Evolutionary conservation across 768 basidiomycete species (phyloP).

Genomic region (Suillus ampliporus): DNA sequence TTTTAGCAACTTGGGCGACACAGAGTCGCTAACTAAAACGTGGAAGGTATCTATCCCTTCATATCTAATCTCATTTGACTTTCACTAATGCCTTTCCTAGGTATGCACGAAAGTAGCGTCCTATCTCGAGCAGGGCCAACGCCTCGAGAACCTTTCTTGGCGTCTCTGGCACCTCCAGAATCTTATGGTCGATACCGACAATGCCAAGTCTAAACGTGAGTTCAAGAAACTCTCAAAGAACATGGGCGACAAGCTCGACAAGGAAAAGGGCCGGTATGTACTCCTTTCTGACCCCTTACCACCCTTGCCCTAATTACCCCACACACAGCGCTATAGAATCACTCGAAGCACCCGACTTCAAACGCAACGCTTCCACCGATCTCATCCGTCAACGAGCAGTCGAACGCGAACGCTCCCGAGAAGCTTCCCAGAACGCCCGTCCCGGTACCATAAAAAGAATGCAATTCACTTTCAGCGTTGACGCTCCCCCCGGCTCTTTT

Average conservation of each 20-base stretch:
- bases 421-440: constrained; percentile 63
- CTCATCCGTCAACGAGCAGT: constrained; percentile 80
- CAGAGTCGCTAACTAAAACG: constrained; percentile 85
- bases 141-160: constrained; percentile 93
- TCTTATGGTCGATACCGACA: constrained; percentile 90
- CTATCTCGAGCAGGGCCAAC: constrained; percentile 89
- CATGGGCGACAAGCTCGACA: constrained; percentile 93
- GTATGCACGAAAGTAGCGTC: constrained; percentile 91
- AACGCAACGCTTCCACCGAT: constrained; percentile 78
- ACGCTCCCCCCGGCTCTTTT: constrained; percentile 52
- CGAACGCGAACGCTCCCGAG: constrained; percentile 82
- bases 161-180: constrained; percentile 92
- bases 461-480: constrained; percentile 90
- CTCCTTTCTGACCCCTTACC: constrained; percentile 5
- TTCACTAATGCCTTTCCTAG: constrained; percentile 40
- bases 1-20: constrained; percentile 86
- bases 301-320: constrained; percentile 22
- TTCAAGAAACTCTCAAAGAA: constrained; percentile 87
- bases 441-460: constrained; percentile 84
- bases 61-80: constrained; percentile 11
- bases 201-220: constrained; percentile 84
- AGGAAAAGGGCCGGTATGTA: constrained; percentile 87
- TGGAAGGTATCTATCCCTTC: constrained; percentile 82
- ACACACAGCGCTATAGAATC: constrained; percentile 76
- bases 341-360: constrained; percentile 84